Conservation (phyloP, 371 early-diverging fungal species). For the Mucor circinelloides region DNA sequence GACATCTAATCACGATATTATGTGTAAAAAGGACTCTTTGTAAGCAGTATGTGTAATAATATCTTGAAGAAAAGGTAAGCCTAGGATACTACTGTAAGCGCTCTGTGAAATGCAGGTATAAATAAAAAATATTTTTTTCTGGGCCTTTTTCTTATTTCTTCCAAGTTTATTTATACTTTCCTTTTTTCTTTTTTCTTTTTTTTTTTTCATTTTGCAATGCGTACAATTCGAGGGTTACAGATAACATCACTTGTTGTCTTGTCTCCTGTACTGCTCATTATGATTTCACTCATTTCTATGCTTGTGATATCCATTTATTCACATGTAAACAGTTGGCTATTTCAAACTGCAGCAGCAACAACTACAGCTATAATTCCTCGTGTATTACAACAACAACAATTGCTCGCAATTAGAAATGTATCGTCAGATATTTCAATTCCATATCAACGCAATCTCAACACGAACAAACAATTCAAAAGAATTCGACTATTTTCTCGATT, state of each 20-base stretch:
- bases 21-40: background rate
- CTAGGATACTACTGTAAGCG: background rate
- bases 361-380: background rate
- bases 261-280: constrained; percentile 20
- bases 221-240: constrained; percentile 25
- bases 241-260: constrained; percentile 28
- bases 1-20: background rate
- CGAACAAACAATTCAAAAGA: constrained; percentile 3
- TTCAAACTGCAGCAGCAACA: constrained; percentile 3
- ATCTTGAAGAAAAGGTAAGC: background rate
- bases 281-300: constrained; percentile 22
- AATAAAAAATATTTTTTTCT: constrained; percentile 5
- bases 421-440: constrained; percentile 2
- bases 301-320: constrained; percentile 15
- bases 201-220: constrained; percentile 10
- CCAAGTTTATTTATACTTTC: constrained; percentile 1
- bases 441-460: background rate
- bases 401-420: background rate
- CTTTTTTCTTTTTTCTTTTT: background rate
- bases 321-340: background rate
- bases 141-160: constrained; percentile 1
- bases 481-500: constrained; percentile 12
- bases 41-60: background rate
- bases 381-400: constrained; percentile 6
- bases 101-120: background rate